phyloP scores from a whole-genome alignment of 1,284 basidiomycete genomes.

The Cryptococcus jaspeensis region DNA sequence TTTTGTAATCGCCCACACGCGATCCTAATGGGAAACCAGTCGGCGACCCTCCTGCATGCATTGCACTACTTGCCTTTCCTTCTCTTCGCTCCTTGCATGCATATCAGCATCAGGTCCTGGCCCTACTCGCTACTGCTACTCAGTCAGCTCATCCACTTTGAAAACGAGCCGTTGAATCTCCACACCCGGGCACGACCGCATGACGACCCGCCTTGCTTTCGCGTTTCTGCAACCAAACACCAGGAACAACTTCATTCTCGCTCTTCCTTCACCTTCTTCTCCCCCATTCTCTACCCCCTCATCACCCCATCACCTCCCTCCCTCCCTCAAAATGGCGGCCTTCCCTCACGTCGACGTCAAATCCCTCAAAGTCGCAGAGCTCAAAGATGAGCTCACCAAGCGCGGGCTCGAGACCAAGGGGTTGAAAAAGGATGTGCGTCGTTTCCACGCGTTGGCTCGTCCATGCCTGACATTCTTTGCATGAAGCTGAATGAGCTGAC shows the following conservation, averaged over 20 bases:
- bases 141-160: too few species aligned
- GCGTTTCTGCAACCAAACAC: not conserved
- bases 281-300: not conserved
- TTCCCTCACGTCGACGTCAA: slow-evolving; percentile 18
- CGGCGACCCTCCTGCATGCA: too few species aligned
- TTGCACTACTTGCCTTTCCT: too few species aligned
- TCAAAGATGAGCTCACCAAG: slow-evolving; percentile 47
- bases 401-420: slow-evolving; percentile 41
- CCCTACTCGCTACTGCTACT: too few species aligned
- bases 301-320: not conserved
- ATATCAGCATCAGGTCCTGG: too few species aligned
- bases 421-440: slow-evolving; percentile 48
- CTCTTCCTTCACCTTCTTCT: not conserved
- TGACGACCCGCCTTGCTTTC: not conserved
- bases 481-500: not conserved
- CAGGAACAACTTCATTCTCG: not conserved
- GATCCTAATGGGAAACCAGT: too few species aligned
- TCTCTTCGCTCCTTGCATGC: too few species aligned
- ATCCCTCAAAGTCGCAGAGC: slow-evolving; percentile 44
- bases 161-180: too few species aligned
- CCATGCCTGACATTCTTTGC: not conserved
- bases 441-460: not conserved
- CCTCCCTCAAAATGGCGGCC: not conserved
- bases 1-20: too few species aligned
- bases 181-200: not conserved